Percentiles rank a stretch among this genome's conserved stretches.
Conservation (phyloP, 202 grass and related monocot genomes). For the Digitaria exilis region DNA sequence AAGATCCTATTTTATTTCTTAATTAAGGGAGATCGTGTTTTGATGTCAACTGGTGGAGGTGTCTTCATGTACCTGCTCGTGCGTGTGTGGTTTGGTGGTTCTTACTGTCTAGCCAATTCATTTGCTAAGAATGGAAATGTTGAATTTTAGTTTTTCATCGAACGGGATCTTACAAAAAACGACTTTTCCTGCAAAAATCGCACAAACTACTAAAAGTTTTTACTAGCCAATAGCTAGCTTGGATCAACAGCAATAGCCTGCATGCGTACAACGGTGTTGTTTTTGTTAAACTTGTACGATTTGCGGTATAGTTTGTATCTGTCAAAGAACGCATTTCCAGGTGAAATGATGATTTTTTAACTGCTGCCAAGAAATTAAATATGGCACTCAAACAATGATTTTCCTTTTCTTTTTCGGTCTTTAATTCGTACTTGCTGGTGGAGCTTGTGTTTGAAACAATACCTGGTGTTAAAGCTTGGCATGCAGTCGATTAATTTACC, state of each 20-base stretch:
- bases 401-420: neutral
- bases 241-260: neutral
- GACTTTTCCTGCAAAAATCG: neutral
- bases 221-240: neutral
- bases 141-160: neutral
- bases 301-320: neutral
- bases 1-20: constrained; percentile 30
- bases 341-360: constrained; percentile 6
- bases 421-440: constrained; percentile 1
- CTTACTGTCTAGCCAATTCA: constrained; percentile 25
- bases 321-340: neutral
- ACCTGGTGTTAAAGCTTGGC: neutral
- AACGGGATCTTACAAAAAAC: constrained; percentile 18
- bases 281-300: neutral
- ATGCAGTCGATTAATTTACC: constrained; percentile 8
- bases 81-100: constrained; percentile 17
- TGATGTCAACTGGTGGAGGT: constrained; percentile 19
- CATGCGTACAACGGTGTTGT: neutral
- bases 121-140: neutral
- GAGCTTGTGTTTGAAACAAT: constrained; percentile 22
- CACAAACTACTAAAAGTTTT: neutral
- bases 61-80: constrained; percentile 23
- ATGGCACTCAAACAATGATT: neutral
- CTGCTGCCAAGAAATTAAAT: too few species aligned
- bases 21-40: constrained; percentile 37